phyloP scores from a whole-genome alignment of 495 filamentous ascomycete genomes.

The Penicillium psychrofluorescens region DNA sequence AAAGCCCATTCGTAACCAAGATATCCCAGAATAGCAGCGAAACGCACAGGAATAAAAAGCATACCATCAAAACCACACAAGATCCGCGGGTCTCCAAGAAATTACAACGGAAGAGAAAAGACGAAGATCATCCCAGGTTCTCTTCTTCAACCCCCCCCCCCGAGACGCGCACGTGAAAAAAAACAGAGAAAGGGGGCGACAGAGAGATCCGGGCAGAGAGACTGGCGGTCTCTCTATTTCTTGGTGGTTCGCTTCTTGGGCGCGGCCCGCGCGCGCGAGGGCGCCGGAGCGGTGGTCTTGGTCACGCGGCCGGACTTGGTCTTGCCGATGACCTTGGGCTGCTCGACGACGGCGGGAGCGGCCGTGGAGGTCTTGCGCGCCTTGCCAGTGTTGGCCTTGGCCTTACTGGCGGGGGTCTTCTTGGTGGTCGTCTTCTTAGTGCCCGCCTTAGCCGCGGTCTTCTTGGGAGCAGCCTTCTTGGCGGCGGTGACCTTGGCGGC shows the following conservation, averaged over 20 bases:
- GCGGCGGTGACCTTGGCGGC: constrained; percentile 28
- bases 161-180: constrained; percentile 22
- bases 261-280: constrained; percentile 43
- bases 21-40: constrained; percentile 32
- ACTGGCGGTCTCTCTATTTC: constrained; percentile 26
- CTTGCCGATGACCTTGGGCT: constrained; percentile 68
- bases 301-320: constrained; percentile 89
- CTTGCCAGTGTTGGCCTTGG: constrained; percentile 51
- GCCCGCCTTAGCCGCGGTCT: constrained; percentile 14
- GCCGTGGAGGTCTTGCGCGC: constrained; percentile 42
- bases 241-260: constrained; percentile 56
- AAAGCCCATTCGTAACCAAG: constrained; percentile 22
- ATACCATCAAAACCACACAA: constrained; percentile 21
- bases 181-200: constrained; percentile 12
- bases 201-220: constrained; percentile 12
- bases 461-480: constrained; percentile 44
- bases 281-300: constrained; percentile 49
- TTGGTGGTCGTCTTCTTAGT: constrained; percentile 23
- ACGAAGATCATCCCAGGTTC: constrained; percentile 8
- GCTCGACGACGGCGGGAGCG: constrained; percentile 62
- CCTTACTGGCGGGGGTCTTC: constrained; percentile 26
- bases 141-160: constrained; percentile 12
- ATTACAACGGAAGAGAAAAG: constrained; percentile 22
- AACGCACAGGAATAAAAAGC: constrained; percentile 16
- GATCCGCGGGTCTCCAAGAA: constrained; percentile 20